Percentiles rank a stretch among this genome's conserved stretches.
Conservation (phyloP, 352 stramenopile species). For the Globisporangium lucens region DNA sequence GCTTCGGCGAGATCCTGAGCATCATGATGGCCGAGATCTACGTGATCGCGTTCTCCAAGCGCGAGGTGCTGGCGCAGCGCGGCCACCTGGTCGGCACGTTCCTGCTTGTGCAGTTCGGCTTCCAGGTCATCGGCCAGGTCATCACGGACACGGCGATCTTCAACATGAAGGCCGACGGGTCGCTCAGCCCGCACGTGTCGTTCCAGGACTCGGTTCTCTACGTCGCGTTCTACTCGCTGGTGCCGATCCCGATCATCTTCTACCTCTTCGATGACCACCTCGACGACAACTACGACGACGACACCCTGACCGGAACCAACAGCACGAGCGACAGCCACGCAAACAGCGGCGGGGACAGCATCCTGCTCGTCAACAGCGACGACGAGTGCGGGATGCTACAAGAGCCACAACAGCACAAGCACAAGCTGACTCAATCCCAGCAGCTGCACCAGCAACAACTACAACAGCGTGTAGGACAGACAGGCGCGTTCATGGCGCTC, state of each 20-base stretch:
- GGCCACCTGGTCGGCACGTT: conserved; percentile 40
- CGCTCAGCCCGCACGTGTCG: conserved; percentile 16
- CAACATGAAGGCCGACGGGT: conserved; percentile 18
- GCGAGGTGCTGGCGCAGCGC: conserved; percentile 24
- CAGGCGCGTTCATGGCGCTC: background rate
- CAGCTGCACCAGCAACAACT: background rate
- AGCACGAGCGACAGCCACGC: conserved; percentile 11
- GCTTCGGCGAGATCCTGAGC: conserved; percentile 41
- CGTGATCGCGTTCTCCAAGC: conserved; percentile 39
- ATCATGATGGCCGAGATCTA: conserved; percentile 46
- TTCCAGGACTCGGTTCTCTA: conserved; percentile 32
- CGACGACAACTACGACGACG: background rate
- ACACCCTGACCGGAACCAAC: conserved; percentile 1
- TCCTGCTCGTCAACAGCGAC: conserved; percentile 18
- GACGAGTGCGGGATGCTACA: conserved; percentile 23
- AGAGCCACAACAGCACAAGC: conserved; percentile 3
- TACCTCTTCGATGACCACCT: conserved; percentile 37
- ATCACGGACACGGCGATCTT: conserved; percentile 32
- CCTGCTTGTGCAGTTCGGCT: conserved; percentile 31
- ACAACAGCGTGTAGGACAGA: background rate
- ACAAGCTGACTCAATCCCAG: background rate
- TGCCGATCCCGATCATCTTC: conserved; percentile 36
- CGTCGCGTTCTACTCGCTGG: conserved; percentile 33
- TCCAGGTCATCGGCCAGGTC: conserved; percentile 36
- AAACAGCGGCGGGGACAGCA: conserved; percentile 4